Percentiles rank a stretch among this genome's conserved stretches.
These are phyloP conservation scores for Cryphonectria radicalis DNA, from an alignment of 2,329 filamentous ascomycete genomes.

Conservation along the genomic window DNA sequence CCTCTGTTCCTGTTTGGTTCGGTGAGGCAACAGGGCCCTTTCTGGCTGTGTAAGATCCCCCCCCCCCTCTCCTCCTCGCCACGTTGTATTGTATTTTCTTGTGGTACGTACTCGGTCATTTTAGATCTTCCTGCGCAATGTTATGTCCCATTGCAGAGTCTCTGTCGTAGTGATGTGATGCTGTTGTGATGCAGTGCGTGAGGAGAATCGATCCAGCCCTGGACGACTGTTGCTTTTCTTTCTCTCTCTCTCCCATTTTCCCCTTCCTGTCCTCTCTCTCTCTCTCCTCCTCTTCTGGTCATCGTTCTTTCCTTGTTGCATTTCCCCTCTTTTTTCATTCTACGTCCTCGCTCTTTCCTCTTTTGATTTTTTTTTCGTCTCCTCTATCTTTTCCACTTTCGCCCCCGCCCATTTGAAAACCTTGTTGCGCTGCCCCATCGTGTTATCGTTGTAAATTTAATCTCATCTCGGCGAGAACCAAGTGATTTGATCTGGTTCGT, in stretches of 20 bases:
- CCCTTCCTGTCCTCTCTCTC: too few species aligned
- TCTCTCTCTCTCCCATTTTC: too few species aligned
- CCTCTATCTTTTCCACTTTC: not conserved
- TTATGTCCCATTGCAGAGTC: not conserved
- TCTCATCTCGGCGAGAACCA: not conserved
- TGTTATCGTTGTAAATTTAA: not conserved
- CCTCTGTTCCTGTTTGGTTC: not conserved
- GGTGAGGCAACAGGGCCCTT: too few species aligned
- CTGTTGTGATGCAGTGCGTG: not conserved
- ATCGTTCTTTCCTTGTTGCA: too few species aligned
- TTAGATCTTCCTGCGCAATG: not conserved
- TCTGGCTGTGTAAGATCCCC: too few species aligned
- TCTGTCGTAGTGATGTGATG: not conserved
- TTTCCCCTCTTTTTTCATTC: not conserved
- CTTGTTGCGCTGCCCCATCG: not conserved
- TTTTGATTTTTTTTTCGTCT: too few species aligned
- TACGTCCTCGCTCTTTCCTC: too few species aligned
- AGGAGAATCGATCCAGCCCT: not conserved
- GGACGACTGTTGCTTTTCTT: too few species aligned
- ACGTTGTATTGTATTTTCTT: not conserved
- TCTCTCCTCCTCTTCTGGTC: too few species aligned
- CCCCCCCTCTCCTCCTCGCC: too few species aligned
- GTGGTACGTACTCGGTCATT: too few species aligned
- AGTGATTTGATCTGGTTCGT: not conserved
- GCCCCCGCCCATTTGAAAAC: not conserved